Conservation (phyloP, 306 rosid species). For the Leucaena leucocephala region DNA sequence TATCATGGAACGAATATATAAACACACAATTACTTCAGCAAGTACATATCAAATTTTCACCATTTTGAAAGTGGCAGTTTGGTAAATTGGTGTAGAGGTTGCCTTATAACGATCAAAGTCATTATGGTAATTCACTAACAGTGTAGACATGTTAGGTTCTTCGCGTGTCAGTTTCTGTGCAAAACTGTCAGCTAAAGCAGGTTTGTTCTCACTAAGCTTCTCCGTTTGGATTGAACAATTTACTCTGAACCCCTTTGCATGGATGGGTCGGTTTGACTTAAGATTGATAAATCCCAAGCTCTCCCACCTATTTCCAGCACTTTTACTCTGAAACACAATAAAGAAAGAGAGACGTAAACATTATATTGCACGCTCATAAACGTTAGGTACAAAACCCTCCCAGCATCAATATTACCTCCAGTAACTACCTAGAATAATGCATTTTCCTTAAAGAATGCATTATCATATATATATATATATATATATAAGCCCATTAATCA, state of each 20-base stretch:
- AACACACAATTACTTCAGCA: no score
- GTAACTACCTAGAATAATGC: no score
- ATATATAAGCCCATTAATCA: background rate
- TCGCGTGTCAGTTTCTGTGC: conserved; percentile 57
- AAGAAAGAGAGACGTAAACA: conserved; percentile 33
- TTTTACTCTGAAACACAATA: conserved; percentile 49
- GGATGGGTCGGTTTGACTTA: conserved; percentile 29
- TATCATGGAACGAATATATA: background rate
- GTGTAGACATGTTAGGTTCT: conserved; percentile 76
- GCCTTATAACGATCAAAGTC: no score
- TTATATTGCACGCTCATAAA: background rate
- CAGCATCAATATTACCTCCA: background rate
- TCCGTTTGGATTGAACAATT: conserved; percentile 59
- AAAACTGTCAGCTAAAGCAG: conserved; percentile 48
- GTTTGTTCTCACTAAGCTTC: conserved; percentile 51
- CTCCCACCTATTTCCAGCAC: conserved; percentile 37
- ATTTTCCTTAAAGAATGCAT: no score
- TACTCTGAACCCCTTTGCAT: conserved; percentile 46
- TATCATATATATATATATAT: no score
- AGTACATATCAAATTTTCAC: no score
- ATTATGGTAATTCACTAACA: no score
- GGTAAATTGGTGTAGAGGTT: no score
- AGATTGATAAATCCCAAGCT: conserved; percentile 49
- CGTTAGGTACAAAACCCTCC: background rate
- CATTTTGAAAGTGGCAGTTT: no score